Base-by-base conservation (phyloP, 2,329 filamentous ascomycete genomes). In the Diatrype stigma region DNA sequence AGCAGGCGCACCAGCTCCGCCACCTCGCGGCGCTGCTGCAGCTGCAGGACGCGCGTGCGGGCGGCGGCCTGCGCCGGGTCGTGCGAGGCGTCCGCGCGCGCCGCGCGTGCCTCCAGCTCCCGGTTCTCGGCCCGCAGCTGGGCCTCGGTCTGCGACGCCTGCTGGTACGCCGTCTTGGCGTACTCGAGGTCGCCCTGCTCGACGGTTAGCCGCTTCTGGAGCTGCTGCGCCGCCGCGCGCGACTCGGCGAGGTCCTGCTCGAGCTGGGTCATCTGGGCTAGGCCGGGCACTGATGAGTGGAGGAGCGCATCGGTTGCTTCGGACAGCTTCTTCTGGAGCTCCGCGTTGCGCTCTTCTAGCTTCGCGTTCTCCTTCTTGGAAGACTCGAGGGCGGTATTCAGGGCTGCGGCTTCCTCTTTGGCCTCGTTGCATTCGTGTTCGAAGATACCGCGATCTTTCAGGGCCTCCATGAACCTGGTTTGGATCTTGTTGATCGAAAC, bases 161-260 rank as follows among this genome's bases (percentile, higher is more conserved):
- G 72, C 58, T 86, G 84, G 59, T 87, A 89, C 10, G 76, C 70
- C 3, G 73, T 72, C 48, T 80, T 77, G 12, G 75, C 70, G 59
- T 84, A 89, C 2, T 83, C 79, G 23, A 76, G 69, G 3, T 84
- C 79, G 14, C 70, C 71, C 26, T 77, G 67, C 1, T 65, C 55
- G 14, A 58, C 58, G 3, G 57, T 54, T 2, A 67, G 34, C 47
- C 69, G 72, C 59, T 72, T 73, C 56, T 76, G 69, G 3, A 73
- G 60, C 6, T 59, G 52, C 3, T 73, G 65, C 5, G 71, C 67
- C 48, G 71, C 70, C 5, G 70, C 61, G 19, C 69, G 69, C 1
- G 67, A 65, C 37, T 76, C 73, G 2, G 63, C 63, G 3, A 77
- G 67, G 14, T 70, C 62, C 45, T 69, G 65, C 16, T 74, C 68